A percentile compares a stretch with the other conserved stretches of the same genome.
phyloP scores from a whole-genome alignment of 495 filamentous ascomycete genomes.

The Penicillium macrosclerotiorum region DNA sequence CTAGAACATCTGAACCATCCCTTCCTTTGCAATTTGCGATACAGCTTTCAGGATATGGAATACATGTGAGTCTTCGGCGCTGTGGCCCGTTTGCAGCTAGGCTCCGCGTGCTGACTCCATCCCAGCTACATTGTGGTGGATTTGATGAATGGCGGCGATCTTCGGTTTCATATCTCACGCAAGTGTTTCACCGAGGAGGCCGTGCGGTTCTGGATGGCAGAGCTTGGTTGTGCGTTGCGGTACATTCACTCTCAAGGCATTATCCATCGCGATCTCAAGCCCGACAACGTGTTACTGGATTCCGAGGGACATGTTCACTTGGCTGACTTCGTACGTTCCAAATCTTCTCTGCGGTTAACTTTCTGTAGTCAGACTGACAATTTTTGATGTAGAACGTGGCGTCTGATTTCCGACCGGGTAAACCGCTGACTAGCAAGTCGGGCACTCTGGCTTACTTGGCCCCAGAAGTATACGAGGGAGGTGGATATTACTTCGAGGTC shows the following conservation, averaged over 20 bases:
- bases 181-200: constrained; percentile 98
- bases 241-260: constrained; percentile 93
- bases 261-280: constrained; percentile 95
- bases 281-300: constrained; percentile 93
- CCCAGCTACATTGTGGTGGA: constrained; percentile 93
- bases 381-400: constrained; percentile 79
- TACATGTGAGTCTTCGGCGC: constrained; percentile 73
- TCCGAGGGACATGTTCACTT: constrained; percentile 95
- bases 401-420: constrained; percentile 83
- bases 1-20: constrained; percentile 96
- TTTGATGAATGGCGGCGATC: constrained; percentile 95
- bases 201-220: constrained; percentile 92
- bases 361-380: constrained; percentile 10
- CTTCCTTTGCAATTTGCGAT: constrained; percentile 97
- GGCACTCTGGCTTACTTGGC: constrained; percentile 95
- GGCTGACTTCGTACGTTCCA: constrained; percentile 83
- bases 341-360: not conserved
- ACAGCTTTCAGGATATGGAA: constrained; percentile 98
- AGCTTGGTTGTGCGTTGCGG: constrained; percentile 85
- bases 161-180: constrained; percentile 96
- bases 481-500: constrained; percentile 80
- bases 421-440: constrained; percentile 87
- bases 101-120: constrained; percentile 19
- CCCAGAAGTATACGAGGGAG: constrained; percentile 89
- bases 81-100: not conserved